These are phyloP conservation scores for Elsinoe arachidis DNA, from an alignment of 2,329 filamentous ascomycete species.

Conservation along the genomic window DNA sequence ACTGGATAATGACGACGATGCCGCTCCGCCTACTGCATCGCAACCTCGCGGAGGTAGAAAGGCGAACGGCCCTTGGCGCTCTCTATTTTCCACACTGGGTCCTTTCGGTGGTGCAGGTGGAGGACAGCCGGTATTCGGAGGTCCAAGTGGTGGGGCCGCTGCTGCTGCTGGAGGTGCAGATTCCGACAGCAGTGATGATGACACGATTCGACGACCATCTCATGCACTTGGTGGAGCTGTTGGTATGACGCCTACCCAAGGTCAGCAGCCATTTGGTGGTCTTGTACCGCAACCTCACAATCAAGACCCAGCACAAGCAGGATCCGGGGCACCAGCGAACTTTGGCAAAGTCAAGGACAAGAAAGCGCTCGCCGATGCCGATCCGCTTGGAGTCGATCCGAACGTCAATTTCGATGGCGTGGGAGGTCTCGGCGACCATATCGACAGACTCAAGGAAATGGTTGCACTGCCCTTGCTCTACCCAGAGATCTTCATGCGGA, in stretches of 20 bases:
- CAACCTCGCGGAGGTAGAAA: slow-evolving; percentile 48
- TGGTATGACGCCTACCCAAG: slow-evolving; percentile 53
- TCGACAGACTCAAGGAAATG: slow-evolving; percentile 98
- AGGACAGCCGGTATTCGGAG: slow-evolving; percentile 60
- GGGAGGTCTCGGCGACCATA: slow-evolving; percentile 84
- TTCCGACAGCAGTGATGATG: slow-evolving; percentile 95
- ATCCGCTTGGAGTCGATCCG: slow-evolving; percentile 86
- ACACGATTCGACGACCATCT: slow-evolving; percentile 57
- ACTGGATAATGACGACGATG: slow-evolving; percentile 66
- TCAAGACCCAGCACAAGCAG: slow-evolving; percentile 46
- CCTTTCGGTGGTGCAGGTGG: slow-evolving; percentile 85
- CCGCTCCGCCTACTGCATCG: slow-evolving; percentile 51
- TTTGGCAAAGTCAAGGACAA: slow-evolving; percentile 90
- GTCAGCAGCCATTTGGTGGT: slow-evolving; percentile 34
- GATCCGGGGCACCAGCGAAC: slow-evolving; percentile 58
- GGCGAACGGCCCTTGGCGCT: slow-evolving; percentile 59
- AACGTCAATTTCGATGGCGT: slow-evolving; percentile 92
- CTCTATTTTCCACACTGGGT: slow-evolving; percentile 79
- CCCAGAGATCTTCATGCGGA: slow-evolving; percentile 83
- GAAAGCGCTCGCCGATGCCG: slow-evolving; percentile 84
- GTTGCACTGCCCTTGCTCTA: slow-evolving; percentile 89
- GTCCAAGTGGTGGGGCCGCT: slow-evolving; percentile 59
- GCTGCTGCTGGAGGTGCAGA: slow-evolving; percentile 73
- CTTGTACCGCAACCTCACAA: slow-evolving; percentile 51
- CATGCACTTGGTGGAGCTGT: slow-evolving; percentile 51